A percentile compares a stretch with the other conserved stretches of the same genome.
Conservation (phyloP, 371 early-diverging fungal genomes). For the Choanephora cucurbitarum region DNA sequence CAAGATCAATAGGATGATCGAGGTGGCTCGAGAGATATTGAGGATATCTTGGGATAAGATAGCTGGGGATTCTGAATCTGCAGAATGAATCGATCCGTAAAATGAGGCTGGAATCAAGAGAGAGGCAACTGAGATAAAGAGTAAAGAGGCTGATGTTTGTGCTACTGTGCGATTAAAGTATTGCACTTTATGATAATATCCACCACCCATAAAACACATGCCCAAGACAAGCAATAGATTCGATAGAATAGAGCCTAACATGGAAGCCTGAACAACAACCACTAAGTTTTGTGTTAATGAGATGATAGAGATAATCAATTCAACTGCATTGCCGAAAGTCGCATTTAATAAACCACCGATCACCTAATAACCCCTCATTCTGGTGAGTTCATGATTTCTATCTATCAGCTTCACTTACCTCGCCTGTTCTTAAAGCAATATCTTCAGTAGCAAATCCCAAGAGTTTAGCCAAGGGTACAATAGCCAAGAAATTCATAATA, state of each 20-base stretch:
- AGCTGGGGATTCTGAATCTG: constrained; percentile 4
- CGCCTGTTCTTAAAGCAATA: constrained; percentile 65
- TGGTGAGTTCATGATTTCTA: not conserved
- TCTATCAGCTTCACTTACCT: constrained; percentile 26
- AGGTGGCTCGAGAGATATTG: constrained; percentile 68
- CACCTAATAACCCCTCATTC: constrained; percentile 37
- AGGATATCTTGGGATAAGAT: constrained; percentile 43
- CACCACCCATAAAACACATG: constrained; percentile 82
- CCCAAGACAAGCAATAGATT: constrained; percentile 80
- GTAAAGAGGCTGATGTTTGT: constrained; percentile 76
- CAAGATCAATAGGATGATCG: constrained; percentile 71
- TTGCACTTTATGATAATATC: constrained; percentile 68
- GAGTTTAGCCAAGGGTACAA: constrained; percentile 83
- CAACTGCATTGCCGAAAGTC: constrained; percentile 86
- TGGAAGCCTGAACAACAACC: constrained; percentile 83
- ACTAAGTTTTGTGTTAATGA: constrained; percentile 76
- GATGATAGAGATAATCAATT: constrained; percentile 77
- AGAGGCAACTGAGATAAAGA: constrained; percentile 75
- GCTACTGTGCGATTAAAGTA: constrained; percentile 76
- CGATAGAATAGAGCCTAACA: constrained; percentile 86
- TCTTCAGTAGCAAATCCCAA: constrained; percentile 64
- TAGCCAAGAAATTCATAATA: constrained; percentile 85
- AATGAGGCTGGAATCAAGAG: constrained; percentile 83
- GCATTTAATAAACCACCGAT: constrained; percentile 91
- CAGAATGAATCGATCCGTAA: constrained; percentile 41